Evolutionary conservation across 2,329 filamentous ascomycete species (phyloP).

Genomic region (Xylaria sp.): DNA sequence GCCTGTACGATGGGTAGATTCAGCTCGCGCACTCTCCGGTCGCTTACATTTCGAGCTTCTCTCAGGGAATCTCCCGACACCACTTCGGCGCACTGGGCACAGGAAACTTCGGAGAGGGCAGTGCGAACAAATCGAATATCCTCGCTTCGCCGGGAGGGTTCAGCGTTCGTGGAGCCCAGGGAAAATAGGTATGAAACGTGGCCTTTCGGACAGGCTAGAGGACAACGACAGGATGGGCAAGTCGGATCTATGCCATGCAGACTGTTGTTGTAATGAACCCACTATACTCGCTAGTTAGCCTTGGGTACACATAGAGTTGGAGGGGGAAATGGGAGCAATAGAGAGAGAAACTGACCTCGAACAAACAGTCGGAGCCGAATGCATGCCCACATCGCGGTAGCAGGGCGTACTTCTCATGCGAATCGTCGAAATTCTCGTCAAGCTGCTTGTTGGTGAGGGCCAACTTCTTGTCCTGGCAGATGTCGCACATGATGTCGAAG

Average conservation of each 20-base stretch:
- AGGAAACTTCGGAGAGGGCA: too few relatives aligned
- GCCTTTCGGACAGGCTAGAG: neutral
- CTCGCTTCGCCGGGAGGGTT: too few relatives aligned
- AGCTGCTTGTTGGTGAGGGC: neutral
- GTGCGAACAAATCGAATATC: too few relatives aligned
- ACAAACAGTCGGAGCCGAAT: neutral
- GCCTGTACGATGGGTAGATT: too few relatives aligned
- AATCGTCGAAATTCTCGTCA: neutral
- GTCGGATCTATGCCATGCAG: neutral
- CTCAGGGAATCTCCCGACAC: too few relatives aligned
- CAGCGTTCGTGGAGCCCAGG: too few relatives aligned
- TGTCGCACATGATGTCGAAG: neutral
- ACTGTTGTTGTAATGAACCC: neutral
- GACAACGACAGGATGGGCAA: neutral
- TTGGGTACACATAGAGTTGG: neutral
- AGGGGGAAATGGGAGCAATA: neutral
- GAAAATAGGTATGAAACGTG: too few relatives aligned
- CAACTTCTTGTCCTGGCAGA: neutral
- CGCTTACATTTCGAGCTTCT: too few relatives aligned
- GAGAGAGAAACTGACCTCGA: neutral
- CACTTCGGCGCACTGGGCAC: too few relatives aligned
- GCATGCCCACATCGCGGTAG: neutral
- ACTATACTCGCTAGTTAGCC: neutral
- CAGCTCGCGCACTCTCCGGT: too few relatives aligned
- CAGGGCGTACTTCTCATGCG: neutral